Evolutionary conservation across 208 protist genomes (phyloP).

Genomic region (Leishmania gerbilli): DNA sequence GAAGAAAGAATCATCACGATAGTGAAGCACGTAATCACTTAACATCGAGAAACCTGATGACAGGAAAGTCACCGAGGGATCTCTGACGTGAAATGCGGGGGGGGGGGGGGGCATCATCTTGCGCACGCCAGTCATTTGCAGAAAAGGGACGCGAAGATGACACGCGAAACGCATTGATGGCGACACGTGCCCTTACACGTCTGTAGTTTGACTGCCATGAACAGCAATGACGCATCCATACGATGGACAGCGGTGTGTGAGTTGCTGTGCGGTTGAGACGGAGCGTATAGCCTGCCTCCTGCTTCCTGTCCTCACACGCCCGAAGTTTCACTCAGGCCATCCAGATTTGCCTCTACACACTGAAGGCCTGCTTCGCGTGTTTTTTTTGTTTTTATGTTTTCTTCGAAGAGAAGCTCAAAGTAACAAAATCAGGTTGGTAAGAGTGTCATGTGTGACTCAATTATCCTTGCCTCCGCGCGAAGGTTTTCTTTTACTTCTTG

Average conservation of each 20-base stretch:
- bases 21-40: neutral
- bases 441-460: slow-evolving; percentile 15
- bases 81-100: neutral
- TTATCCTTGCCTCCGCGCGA: neutral
- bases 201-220: neutral
- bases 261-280: neutral
- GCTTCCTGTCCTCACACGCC: neutral
- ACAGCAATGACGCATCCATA: neutral
- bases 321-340: neutral
- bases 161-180: neutral
- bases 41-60: neutral
- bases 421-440: slow-evolving; percentile 18
- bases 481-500: slow-evolving; percentile 17
- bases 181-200: neutral
- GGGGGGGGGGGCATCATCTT: neutral
- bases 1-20: neutral
- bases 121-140: neutral
- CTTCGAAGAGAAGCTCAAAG: slow-evolving; percentile 14
- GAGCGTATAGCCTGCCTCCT: neutral
- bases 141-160: neutral
- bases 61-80: neutral
- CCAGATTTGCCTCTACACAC: neutral
- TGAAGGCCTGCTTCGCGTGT: neutral
- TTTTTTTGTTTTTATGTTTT: slow-evolving; percentile 12
- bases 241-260: neutral